phyloP scores from a whole-genome alignment of 257 asterid species.

The Nicotiana attenuata region DNA sequence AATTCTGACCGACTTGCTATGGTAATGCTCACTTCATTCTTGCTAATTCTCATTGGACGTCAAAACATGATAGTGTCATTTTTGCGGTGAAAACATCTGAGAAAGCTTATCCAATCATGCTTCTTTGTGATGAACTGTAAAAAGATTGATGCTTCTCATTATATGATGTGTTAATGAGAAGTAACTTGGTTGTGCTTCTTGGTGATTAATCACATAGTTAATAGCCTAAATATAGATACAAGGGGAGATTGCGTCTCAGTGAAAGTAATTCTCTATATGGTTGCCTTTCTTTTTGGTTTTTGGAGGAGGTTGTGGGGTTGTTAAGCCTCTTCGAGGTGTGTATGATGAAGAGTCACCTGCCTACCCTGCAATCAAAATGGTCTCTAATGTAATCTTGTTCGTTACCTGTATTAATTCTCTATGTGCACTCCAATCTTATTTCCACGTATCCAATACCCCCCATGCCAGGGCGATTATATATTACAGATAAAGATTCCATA shows the following conservation, averaged over 20 bases:
- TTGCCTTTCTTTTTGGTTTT: not conserved
- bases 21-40: slow-evolving; percentile 46
- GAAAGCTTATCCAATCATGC: not conserved
- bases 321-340: not conserved
- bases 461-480: not conserved
- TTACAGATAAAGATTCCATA: not conserved
- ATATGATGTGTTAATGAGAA: not conserved
- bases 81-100: not conserved
- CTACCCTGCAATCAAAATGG: not conserved
- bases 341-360: not conserved
- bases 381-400: not conserved
- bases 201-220: not conserved
- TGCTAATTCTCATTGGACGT: not conserved
- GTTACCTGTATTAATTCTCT: not conserved
- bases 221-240: not conserved
- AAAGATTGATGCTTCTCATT: not conserved
- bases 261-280: not conserved
- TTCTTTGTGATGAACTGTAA: not conserved
- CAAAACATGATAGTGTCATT: not conserved
- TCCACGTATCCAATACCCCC: not conserved
- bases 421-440: not conserved
- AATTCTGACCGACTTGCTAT: slow-evolving; percentile 74
- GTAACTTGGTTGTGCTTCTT: slow-evolving; percentile 4
- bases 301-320: not conserved
- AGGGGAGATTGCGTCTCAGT: not conserved